phyloP scores from a whole-genome alignment of 2,329 filamentous ascomycete species.

The Trichoderma lentiforme region DNA sequence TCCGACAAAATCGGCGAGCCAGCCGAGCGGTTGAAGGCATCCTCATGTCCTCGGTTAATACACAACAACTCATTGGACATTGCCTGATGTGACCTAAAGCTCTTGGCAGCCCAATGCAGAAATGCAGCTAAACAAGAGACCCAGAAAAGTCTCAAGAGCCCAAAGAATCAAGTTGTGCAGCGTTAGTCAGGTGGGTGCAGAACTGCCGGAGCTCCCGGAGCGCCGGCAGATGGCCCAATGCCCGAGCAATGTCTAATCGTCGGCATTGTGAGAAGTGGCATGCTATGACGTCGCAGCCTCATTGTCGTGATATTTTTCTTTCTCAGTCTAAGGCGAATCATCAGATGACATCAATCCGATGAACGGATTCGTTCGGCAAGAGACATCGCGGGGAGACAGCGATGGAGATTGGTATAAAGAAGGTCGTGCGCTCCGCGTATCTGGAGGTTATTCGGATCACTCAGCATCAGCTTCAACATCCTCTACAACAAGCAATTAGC shows the following conservation, averaged over 20 bases:
- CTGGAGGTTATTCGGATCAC: not conserved
- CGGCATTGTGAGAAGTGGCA: constrained; percentile 6
- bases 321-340: not conserved
- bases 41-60: not conserved
- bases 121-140: not conserved
- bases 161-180: not conserved
- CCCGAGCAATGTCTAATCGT: not conserved
- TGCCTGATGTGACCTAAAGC: not conserved
- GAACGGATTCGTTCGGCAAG: not conserved
- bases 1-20: not conserved
- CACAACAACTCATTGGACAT: not conserved
- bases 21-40: not conserved
- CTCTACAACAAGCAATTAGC: not conserved
- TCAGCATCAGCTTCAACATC: constrained; percentile 9
- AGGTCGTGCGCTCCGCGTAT: not conserved
- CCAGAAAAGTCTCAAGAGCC: not conserved
- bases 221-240: constrained; percentile 16
- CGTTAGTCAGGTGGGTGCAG: not conserved
- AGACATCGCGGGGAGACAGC: not conserved
- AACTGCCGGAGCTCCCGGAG: constrained; percentile 12
- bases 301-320: not conserved
- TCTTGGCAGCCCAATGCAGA: not conserved
- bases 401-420: constrained; percentile 1
- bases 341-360: constrained; percentile 15
- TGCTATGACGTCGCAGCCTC: constrained; percentile 14